These are phyloP conservation scores for Fomitopsis schrenkii DNA, from an alignment of 1,284 basidiomycete genomes.

Conservation along the genomic window DNA sequence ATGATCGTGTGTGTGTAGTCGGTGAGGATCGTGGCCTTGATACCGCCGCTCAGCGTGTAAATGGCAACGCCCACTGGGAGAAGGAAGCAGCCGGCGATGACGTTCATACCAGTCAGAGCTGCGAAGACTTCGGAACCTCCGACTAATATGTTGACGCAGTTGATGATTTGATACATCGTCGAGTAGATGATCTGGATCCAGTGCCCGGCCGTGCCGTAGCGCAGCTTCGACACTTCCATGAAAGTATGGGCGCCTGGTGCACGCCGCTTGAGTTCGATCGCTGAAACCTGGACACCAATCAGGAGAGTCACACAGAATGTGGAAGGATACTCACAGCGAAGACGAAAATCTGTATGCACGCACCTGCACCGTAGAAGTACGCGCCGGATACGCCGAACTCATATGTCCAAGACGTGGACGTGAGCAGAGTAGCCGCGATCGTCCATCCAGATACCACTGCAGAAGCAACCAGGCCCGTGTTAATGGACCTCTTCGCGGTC, in stretches of 20 bases:
- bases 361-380: constrained; percentile 15
- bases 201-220: background rate
- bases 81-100: constrained; percentile 27
- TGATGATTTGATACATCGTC: constrained; percentile 1
- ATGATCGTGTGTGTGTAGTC: constrained; percentile 32
- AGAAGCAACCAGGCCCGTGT: constrained; percentile 51
- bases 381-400: constrained; percentile 29
- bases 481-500: constrained; percentile 37
- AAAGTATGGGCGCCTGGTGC: background rate
- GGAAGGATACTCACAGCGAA: constrained; percentile 25
- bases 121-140: constrained; percentile 37
- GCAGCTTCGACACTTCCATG: background rate
- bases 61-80: constrained; percentile 16
- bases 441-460: constrained; percentile 45
- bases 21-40: constrained; percentile 9
- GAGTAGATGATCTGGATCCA: constrained; percentile 2
- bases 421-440: constrained; percentile 29
- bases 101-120: constrained; percentile 42
- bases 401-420: constrained; percentile 34
- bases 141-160: constrained; percentile 5
- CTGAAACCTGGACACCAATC: background rate
- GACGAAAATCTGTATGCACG: constrained; percentile 31
- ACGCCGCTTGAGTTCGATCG: background rate
- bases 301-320: background rate
- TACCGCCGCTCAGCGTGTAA: constrained; percentile 15